phyloP scores from a whole-genome alignment of 257 asterid species.

The Buddleja alternifolia region DNA sequence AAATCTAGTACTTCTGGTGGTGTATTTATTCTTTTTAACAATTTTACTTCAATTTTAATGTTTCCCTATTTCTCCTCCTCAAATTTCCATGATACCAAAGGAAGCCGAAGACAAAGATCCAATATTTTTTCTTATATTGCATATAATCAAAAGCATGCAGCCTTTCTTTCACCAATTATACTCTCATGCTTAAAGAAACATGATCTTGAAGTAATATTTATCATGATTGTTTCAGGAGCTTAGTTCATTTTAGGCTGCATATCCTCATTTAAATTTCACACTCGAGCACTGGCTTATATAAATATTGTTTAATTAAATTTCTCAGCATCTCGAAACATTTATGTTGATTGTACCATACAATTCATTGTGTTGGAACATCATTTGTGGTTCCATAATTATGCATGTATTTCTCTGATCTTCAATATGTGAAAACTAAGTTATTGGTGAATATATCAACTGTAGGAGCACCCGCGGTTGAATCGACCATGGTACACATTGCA shows the following conservation, averaged over 20 bases:
- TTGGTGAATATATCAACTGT: slow-evolving; percentile 15
- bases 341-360: no score
- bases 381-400: no score
- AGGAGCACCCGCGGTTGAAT: slow-evolving; percentile 82
- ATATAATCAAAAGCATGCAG: slow-evolving; percentile 6
- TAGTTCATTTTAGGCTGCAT: background rate
- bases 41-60: no score
- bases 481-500: slow-evolving; percentile 85
- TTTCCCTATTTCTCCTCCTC: no score
- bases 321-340: background rate
- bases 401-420: background rate
- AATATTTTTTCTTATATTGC: background rate
- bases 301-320: background rate
- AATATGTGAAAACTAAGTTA: slow-evolving; percentile 8
- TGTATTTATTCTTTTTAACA: no score
- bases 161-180: background rate
- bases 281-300: no score
- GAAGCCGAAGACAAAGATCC: background rate
- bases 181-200: background rate
- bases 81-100: no score
- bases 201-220: background rate
- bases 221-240: slow-evolving; percentile 11
- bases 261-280: background rate
- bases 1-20: no score
- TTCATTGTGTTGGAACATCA: no score